Evolutionary conservation across 441 rosid genomes (phyloP), one percentile per base, ranked within the genome.

Genomic region (Euphorbia corollata): DNA sequence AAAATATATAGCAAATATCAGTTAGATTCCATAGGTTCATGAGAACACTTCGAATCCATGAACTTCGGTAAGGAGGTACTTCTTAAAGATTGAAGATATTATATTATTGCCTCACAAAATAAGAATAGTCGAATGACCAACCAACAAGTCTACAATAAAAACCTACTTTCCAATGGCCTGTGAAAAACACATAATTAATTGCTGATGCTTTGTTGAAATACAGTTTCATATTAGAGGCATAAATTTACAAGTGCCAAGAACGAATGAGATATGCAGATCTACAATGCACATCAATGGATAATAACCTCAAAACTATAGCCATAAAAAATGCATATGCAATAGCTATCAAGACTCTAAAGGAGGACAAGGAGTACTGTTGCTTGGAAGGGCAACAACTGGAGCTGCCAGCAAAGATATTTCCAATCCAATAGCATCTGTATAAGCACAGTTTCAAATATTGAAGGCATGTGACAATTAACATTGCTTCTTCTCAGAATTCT

Each of bases 41-140:
- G 36, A 62, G 48, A 54, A 12, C 22, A 20, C 10, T n/a, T 32
- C 48, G 4, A 5, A 61, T 36, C 45, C 19, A 68, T 41, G 9
- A 11, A 12, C 38, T 23, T 50, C 6, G 15, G 38, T 20, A 59
- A 60, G n/a, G n/a, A 53, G 22, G 19, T 51, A 2, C 43, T 48
- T n/a, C 43, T 48, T n/a, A 47, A 19, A 48, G 39, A 36, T 6
- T 8, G 34, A 3, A 55, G 10, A 59, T 12, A 24, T 23, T 36
- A 59, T 12, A 24, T 23, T 36, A 36, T 36, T 41, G 47, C 59
- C 48, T 43, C 8, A 10, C 12, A 27, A 27, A 50, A 11, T 30
- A 34, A 36, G 23, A 59, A 34, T 59, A 18, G 63, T 8, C 63
- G 27, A 32, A 7, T 63, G 54, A 38, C 27, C 55, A 67, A 23